Base-by-base conservation (phyloP, 768 basidiomycete species). In the Steccherinum ochraceum region DNA sequence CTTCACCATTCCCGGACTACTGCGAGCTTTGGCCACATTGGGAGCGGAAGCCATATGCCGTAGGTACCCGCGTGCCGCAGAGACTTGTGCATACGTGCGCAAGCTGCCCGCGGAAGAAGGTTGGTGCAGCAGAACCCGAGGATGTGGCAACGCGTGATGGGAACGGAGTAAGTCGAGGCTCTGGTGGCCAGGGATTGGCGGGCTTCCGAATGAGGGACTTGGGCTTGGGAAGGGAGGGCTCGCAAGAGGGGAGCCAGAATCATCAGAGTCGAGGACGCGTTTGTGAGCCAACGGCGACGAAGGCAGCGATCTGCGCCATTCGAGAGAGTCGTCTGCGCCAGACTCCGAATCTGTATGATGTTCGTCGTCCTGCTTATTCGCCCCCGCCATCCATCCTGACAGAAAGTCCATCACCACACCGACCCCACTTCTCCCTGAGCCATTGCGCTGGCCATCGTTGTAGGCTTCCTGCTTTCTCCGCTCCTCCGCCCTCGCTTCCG, bases 31-130 rank as follows among this genome's bases (percentile, higher is more conserved):
- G 21, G 61, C 64, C 24, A 78, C 74, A 53, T 72, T 70, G 24
- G 75, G 75, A 20, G 75, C 69, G 20, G 87, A 89, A 1, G 78
- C 78, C 73, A 90, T 87, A 62, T 89, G 86, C 25, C 86, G 79
- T 11, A 90, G 76, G 60, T 87, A 83, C 4, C 81, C 79, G 3
- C 77, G 76, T 2, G 86, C 84, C 47, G 78, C 77, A 46, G 67
- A 64, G 12, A 64, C 58, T n/a, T 63, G 58, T 1, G 58, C 58
- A 13, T 60, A 58, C 3, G 61, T 54, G 19, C 53, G 60, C 12
- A 56, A 61, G 40, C 52, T 55, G 13, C 50, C 51, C 3, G 59
- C 49, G 12, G 52, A 52, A 2, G 56, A 58, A 21, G 52, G 24
- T 27, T 58, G 55, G n/a, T 50, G 54, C 16, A 46, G 58, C 30